Evolutionary conservation across 495 filamentous ascomycete species (phyloP).

Genomic region (Xylaria acuta): DNA sequence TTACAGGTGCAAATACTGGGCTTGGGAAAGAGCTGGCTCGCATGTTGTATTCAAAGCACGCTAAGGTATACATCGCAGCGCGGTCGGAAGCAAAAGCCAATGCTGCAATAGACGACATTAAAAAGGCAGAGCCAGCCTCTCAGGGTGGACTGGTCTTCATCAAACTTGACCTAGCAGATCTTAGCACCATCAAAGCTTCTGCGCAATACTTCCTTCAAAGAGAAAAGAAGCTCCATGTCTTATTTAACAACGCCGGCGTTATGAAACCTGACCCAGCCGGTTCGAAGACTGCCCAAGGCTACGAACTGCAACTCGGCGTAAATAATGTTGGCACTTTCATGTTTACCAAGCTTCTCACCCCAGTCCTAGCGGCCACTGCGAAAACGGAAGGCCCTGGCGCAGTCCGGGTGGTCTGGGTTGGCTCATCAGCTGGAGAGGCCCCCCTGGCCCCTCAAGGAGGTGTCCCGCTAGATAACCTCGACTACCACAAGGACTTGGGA

Average conservation of each 20-base stretch:
- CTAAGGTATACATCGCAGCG: slow-evolving; percentile 58
- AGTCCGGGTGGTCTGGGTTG: slow-evolving; percentile 55
- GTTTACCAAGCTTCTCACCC: slow-evolving; percentile 51
- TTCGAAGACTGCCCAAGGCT: slow-evolving; percentile 40
- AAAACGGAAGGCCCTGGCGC: slow-evolving; percentile 34
- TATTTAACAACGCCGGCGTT: slow-evolving; percentile 50
- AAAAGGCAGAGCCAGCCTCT: slow-evolving; percentile 24
- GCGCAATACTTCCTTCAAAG: slow-evolving; percentile 27
- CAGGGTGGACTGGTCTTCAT: slow-evolving; percentile 20
- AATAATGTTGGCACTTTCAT: slow-evolving; percentile 49
- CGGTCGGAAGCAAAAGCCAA: slow-evolving; percentile 46
- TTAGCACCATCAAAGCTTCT: slow-evolving; percentile 27
- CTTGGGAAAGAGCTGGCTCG: slow-evolving; percentile 52
- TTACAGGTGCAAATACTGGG: slow-evolving; percentile 56
- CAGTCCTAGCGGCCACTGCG: slow-evolving; percentile 47
- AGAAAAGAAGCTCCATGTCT: slow-evolving; percentile 49
- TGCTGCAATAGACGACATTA: slow-evolving; percentile 27
- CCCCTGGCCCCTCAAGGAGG: slow-evolving; percentile 34
- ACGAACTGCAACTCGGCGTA: slow-evolving; percentile 46
- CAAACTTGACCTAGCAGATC: slow-evolving; percentile 30
- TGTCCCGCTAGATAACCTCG: slow-evolving; percentile 27
- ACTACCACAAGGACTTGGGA: slow-evolving; percentile 10
- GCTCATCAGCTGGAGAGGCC: slow-evolving; percentile 36
- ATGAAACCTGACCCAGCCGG: slow-evolving; percentile 31
- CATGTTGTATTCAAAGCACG: slow-evolving; percentile 49